These are phyloP conservation scores for Debaryomyces sp. DNA, from an alignment of 1,139 yeast species.

Conservation along the genomic window DNA sequence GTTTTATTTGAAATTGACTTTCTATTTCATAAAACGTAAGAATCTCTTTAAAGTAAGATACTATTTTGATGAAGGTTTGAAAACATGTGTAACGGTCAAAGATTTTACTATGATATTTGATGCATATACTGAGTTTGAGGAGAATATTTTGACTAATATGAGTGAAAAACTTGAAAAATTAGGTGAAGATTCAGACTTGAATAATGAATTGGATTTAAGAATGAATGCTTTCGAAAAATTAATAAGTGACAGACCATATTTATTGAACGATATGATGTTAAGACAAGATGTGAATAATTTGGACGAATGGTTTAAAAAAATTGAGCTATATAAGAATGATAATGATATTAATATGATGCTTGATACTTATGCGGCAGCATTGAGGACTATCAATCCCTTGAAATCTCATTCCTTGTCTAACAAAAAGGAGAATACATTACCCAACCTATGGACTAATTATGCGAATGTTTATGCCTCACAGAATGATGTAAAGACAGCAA, in stretches of 20 bases:
- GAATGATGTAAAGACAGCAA: constrained; percentile 61
- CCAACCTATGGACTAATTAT: constrained; percentile 70
- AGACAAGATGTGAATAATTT: constrained; percentile 66
- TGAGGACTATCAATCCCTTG: constrained; percentile 66
- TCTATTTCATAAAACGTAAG: constrained; percentile 41
- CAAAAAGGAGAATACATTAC: constrained; percentile 36
- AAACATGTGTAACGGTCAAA: constrained; percentile 49
- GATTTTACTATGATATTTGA: constrained; percentile 73
- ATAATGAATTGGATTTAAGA: constrained; percentile 40
- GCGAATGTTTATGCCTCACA: constrained; percentile 63
- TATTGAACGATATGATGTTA: constrained; percentile 66
- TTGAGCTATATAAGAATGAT: constrained; percentile 40
- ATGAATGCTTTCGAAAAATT: constrained; percentile 58
- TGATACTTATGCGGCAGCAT: constrained; percentile 65
- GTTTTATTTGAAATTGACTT: constrained; percentile 53
- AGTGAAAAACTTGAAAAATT: constrained; percentile 28
- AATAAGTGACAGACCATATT: constrained; percentile 54
- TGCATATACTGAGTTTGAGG: constrained; percentile 64
- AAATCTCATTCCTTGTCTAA: constrained; percentile 39
- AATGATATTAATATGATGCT: constrained; percentile 44
- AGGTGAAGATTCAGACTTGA: constrained; percentile 21
- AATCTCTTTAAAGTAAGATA: constrained; percentile 48
- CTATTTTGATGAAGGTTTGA: constrained; percentile 51
- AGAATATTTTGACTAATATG: constrained; percentile 42
- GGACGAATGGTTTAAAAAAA: constrained; percentile 68